A percentile compares a stretch with the other conserved stretches of the same genome.
Evolutionary conservation across 2,329 filamentous ascomycete species (phyloP).

Genomic region (Pseudogymnoascus sp.): DNA sequence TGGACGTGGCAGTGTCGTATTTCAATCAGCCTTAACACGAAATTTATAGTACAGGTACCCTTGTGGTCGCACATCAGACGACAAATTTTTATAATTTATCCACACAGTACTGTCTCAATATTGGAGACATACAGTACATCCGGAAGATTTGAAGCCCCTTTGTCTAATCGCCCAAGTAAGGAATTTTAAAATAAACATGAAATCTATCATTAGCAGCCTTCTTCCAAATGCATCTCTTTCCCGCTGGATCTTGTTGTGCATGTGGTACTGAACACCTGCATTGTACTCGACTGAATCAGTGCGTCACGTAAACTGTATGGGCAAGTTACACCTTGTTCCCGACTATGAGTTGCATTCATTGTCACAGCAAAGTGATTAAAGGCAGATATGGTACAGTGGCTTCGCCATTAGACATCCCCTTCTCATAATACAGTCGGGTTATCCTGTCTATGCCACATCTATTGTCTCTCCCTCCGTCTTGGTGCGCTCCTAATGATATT

Average conservation of each 20-base stretch:
- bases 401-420: constrained; percentile 13
- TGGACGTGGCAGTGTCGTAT: not conserved
- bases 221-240: not conserved
- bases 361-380: constrained; percentile 18
- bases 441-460: constrained; percentile 16
- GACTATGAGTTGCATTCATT: constrained; percentile 1
- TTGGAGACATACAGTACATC: not conserved
- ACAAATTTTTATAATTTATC: not conserved
- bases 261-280: constrained; percentile 1
- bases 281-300: constrained; percentile 1
- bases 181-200: not conserved
- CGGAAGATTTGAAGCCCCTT: not conserved
- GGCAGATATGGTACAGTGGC: constrained; percentile 29
- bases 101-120: constrained; percentile 1
- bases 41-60: not conserved
- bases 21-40: not conserved
- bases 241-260: not conserved
- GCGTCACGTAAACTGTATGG: constrained; percentile 4
- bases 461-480: constrained; percentile 70
- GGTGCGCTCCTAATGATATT: constrained; percentile 96
- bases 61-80: not conserved
- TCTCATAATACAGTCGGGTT: constrained; percentile 26
- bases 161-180: not conserved
- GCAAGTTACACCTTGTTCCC: constrained; percentile 6
- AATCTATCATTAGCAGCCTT: not conserved